Base-by-base conservation (phyloP, 2,329 filamentous ascomycete genomes). In the Verticillium zaregamsianum region DNA sequence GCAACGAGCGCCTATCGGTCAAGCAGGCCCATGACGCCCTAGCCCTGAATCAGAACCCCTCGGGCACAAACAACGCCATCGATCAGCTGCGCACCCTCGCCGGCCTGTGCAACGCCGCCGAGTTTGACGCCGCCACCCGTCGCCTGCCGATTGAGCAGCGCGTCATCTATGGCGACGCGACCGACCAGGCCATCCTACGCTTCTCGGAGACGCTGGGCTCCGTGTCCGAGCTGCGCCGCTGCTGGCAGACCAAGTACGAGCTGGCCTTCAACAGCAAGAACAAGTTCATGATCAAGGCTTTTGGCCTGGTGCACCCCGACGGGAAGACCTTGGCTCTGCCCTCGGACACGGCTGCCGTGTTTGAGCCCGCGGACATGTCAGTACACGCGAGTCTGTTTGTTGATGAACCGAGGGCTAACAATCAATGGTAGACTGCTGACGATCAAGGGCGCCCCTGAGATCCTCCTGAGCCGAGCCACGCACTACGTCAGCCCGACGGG, bases 201-300 rank as follows among this genome's bases (percentile, higher is more conserved):
- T 89, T 93, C 61, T 86, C 89, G 0, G 89, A 93, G 71, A 77
- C 78, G 3, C 78, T 93, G 0, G 83, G 83, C 0, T 77, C 84
- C 0, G 85, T 91, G 0, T 74, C 80, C 0, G 82, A 89, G 58
- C 75, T 90, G 5, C 83, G 87, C 8, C 78, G 80, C 15, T 79
- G 82, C 65, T 92, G 89, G 88, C 82, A 82, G 59, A 87, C 84
- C 59, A 81, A 84, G 2, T 92, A 87, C 67, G 86, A 90, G 60
- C 77, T 91, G 32, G 85, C 88, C 0, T 93, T 93, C 73, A 93
- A 93, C 76, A 91, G 88, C 75, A 91, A 91, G 78, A 93, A 92
- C 76, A 93, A 93, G 74, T 93, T 87, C 71, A 93, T 92, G 86
- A 84, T 93, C 60, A 82, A 86, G 37, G 82, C 87, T 0, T 83